Conservation (phyloP, 129 eudicot genomes). For the Pittosporum tobira region DNA sequence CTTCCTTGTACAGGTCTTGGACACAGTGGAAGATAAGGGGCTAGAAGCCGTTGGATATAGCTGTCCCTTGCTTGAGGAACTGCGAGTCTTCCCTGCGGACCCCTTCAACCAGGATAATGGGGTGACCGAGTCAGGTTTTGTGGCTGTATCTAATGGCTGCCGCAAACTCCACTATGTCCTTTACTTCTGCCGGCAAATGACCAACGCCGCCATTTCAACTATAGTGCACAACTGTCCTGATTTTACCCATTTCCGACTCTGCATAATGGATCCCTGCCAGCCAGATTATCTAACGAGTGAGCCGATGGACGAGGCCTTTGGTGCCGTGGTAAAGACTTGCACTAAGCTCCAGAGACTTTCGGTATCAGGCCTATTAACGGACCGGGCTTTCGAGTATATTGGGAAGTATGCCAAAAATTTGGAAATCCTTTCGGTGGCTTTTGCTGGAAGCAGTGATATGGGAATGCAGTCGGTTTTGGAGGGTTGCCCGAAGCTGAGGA, state of each 20-base stretch:
- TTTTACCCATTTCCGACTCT: conserved; percentile 75
- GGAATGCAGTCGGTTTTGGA: conserved; percentile 49
- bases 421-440: conserved; percentile 75
- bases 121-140: conserved; percentile 66
- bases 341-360: conserved; percentile 58
- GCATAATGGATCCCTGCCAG: conserved; percentile 66
- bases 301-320: conserved; percentile 88
- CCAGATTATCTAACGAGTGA: conserved; percentile 61
- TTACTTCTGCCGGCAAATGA: conserved; percentile 83
- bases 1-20: conserved; percentile 41
- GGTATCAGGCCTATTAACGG: conserved; percentile 69
- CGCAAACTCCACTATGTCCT: conserved; percentile 62
- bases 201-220: conserved; percentile 66
- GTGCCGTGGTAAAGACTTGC: conserved; percentile 63
- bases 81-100: conserved; percentile 84
- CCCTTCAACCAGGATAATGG: conserved; percentile 41
- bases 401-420: conserved; percentile 72
- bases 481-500: conserved; percentile 60
- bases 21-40: conserved; percentile 69
- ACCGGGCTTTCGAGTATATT: conserved; percentile 53
- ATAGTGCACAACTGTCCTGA: conserved; percentile 64
- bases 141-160: conserved; percentile 74
- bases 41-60: conserved; percentile 65
- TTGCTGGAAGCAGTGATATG: conserved; percentile 73
- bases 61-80: conserved; percentile 78